Conservation (phyloP, 2,329 filamentous ascomycete species). For the Remersonia thermophila region DNA sequence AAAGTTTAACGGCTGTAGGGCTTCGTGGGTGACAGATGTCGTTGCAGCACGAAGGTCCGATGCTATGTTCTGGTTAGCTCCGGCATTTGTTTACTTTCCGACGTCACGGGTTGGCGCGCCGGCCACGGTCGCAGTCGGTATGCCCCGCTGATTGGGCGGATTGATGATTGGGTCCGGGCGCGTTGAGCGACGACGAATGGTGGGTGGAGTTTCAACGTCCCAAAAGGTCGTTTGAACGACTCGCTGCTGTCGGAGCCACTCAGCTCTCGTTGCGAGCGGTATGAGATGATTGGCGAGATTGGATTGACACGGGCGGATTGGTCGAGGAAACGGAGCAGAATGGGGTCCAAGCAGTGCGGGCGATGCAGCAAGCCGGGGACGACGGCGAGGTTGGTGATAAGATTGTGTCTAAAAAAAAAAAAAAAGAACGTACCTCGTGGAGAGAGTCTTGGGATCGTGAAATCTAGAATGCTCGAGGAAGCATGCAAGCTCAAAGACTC, state of each 20-base stretch:
- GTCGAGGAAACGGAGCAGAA: conserved; percentile 1
- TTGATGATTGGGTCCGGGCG: conserved; percentile 22
- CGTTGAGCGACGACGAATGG: conserved; percentile 20
- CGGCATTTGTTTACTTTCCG: conserved; percentile 19
- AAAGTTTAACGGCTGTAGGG: too few species aligned
- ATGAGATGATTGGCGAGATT: conserved; percentile 23
- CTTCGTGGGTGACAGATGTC: too few species aligned
- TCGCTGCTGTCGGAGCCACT: conserved; percentile 17
- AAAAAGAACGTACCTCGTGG: conserved; percentile 12
- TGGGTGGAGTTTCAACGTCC: conserved; percentile 15
- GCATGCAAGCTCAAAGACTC: background rate
- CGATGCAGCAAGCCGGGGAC: background rate
- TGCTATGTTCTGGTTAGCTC: conserved; percentile 1
- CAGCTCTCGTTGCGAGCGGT: conserved; percentile 19
- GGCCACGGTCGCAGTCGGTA: conserved; percentile 11
- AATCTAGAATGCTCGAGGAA: conserved; percentile 3
- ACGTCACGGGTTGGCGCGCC: conserved; percentile 1
- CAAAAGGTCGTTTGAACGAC: conserved; percentile 17
- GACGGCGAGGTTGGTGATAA: background rate
- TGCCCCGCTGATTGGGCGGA: conserved; percentile 20
- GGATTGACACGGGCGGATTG: conserved; percentile 9
- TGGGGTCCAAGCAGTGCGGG: background rate
- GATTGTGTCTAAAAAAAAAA: background rate
- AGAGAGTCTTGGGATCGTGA: background rate
- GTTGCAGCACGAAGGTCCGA: too few species aligned